These are phyloP conservation scores for Diaporthe citri DNA, from an alignment of 2,329 filamentous ascomycete species.

Conservation along the genomic window DNA sequence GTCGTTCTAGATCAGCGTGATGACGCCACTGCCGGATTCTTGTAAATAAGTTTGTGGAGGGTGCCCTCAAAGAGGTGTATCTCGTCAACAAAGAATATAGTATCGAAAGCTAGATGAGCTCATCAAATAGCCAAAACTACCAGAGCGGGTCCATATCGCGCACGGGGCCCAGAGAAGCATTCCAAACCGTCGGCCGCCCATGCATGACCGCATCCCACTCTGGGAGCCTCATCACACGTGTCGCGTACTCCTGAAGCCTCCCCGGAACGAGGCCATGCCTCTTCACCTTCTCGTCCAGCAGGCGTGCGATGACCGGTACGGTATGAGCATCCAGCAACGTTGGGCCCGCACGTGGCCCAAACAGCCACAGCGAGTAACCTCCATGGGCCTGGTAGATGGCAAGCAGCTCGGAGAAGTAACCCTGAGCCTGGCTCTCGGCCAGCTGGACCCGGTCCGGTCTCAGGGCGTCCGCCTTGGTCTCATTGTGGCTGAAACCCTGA, in stretches of 20 bases:
- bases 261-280: not conserved
- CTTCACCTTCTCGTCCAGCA: not conserved
- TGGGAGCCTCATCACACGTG: not conserved
- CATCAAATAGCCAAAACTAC: not conserved
- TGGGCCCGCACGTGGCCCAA: not conserved
- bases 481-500: not conserved
- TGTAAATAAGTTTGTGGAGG: not conserved
- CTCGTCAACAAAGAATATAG: not conserved
- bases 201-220: constrained; percentile 8
- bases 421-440: not conserved
- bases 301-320: constrained; percentile 6
- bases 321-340: constrained; percentile 2
- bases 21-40: not conserved
- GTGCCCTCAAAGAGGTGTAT: not conserved
- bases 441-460: not conserved
- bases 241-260: not conserved
- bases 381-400: not conserved
- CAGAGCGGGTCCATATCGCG: constrained; percentile 7
- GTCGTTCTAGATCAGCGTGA: not conserved
- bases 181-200: not conserved
- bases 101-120: not conserved
- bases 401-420: not conserved
- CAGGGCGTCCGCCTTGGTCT: not conserved
- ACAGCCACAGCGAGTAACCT: not conserved
- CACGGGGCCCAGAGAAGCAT: constrained; percentile 5